Conservation (phyloP, 495 filamentous ascomycete genomes). For the Podospora didyma region DNA sequence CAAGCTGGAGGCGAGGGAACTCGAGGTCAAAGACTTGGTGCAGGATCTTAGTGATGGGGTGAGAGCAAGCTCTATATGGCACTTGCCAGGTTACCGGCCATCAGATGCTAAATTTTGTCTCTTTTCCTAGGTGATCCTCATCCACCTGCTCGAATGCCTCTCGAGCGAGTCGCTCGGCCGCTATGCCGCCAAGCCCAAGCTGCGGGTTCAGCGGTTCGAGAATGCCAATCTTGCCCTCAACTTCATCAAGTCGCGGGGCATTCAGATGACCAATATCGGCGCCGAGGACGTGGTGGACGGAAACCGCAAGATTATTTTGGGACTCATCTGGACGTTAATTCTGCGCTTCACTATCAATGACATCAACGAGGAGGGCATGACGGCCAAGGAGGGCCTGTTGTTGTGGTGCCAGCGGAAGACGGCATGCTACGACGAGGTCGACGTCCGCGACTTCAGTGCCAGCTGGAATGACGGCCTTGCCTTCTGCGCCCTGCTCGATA, state of each 20-base stretch:
- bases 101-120: slow-evolving; percentile 1
- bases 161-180: slow-evolving; percentile 89
- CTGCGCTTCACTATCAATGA: slow-evolving; percentile 96
- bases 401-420: slow-evolving; percentile 99
- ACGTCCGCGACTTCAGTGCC: slow-evolving; percentile 86
- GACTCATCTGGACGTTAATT: slow-evolving; percentile 97
- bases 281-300: slow-evolving; percentile 98
- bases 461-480: slow-evolving; percentile 98
- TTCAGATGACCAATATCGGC: slow-evolving; percentile 97
- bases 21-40: slow-evolving; percentile 79
- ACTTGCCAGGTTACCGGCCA: slow-evolving; percentile 1
- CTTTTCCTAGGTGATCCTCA: slow-evolving; percentile 70
- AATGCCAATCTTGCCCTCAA: slow-evolving; percentile 95
- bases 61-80: slow-evolving; percentile 38
- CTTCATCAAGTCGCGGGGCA: slow-evolving; percentile 84
- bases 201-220: slow-evolving; percentile 96
- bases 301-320: slow-evolving; percentile 94
- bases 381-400: slow-evolving; percentile 90
- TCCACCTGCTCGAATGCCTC: slow-evolving; percentile 94
- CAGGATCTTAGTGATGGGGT: slow-evolving; percentile 90
- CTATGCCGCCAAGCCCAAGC: slow-evolving; percentile 91
- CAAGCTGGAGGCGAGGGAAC: slow-evolving; percentile 71
- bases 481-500: slow-evolving; percentile 94
- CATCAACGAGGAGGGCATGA: slow-evolving; percentile 97
- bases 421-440: slow-evolving; percentile 94